A percentile compares a stretch with the other conserved stretches of the same genome.
phyloP scores from a whole-genome alignment of 352 stramenopile species.

The Globisporangium nodosum region DNA sequence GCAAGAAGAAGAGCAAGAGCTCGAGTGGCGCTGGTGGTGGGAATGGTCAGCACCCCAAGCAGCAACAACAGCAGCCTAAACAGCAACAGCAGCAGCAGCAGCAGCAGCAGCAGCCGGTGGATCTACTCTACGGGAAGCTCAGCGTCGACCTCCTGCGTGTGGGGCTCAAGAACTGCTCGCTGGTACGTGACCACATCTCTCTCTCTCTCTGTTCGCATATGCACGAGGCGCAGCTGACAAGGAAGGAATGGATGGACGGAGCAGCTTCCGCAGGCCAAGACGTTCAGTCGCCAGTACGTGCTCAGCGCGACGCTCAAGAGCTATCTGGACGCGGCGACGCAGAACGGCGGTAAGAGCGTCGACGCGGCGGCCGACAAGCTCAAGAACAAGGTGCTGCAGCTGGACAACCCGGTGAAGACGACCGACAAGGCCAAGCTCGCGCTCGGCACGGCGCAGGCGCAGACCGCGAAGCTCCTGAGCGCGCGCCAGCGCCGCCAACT shows the following conservation, averaged over 20 bases:
- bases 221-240: neutral
- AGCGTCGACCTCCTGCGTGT: conserved; percentile 36
- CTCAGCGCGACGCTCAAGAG: conserved; percentile 32
- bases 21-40: neutral
- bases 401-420: conserved; percentile 66
- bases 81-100: neutral
- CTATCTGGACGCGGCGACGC: conserved; percentile 26
- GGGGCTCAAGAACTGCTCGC: conserved; percentile 64
- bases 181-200: conserved; percentile 24
- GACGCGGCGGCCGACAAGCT: conserved; percentile 36
- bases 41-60: neutral
- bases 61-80: conserved; percentile 7
- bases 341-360: conserved; percentile 5
- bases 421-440: conserved; percentile 23
- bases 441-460: conserved; percentile 27
- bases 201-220: too few relatives aligned
- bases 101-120: conserved; percentile 12
- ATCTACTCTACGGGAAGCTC: conserved; percentile 57
- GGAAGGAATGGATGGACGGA: conserved; percentile 1
- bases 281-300: conserved; percentile 18
- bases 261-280: conserved; percentile 23
- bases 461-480: conserved; percentile 55
- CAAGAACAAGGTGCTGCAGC: conserved; percentile 74
- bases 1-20: conserved; percentile 30
- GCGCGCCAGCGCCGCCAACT: conserved; percentile 51